Conservation (phyloP, 2,329 filamentous ascomycete genomes). For the Cordyceps fumosorosea region DNA sequence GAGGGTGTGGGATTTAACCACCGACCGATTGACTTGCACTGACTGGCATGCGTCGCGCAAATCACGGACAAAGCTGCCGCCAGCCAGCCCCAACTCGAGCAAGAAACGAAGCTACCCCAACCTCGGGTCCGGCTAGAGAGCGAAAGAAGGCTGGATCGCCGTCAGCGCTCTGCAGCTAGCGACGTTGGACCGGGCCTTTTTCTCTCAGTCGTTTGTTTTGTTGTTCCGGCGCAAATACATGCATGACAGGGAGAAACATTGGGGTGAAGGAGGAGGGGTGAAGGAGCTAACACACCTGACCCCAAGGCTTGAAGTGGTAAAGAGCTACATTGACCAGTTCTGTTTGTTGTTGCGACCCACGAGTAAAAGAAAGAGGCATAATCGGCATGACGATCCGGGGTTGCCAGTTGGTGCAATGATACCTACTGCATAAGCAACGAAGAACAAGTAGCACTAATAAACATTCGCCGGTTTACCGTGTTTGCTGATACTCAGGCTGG, state of each 20-base stretch:
- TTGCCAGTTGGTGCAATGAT: not conserved
- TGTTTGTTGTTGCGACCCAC: not conserved
- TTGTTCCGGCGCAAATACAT: not conserved
- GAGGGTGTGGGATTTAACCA: constrained; percentile 1
- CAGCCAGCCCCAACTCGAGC: not conserved
- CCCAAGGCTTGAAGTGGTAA: not conserved
- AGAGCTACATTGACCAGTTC: not conserved
- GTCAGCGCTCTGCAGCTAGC: not conserved
- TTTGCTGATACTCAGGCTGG: no score
- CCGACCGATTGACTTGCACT: not conserved
- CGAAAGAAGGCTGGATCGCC: constrained; percentile 5
- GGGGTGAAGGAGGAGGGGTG: not conserved
- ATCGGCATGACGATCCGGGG: not conserved
- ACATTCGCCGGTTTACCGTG: no score
- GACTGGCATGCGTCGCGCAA: not conserved
- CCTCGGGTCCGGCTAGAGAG: not conserved
- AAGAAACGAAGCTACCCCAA: not conserved
- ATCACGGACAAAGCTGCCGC: not conserved
- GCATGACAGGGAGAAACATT: not conserved
- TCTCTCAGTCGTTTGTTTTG: not conserved
- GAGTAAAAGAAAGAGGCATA: no score
- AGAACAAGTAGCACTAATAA: no score
- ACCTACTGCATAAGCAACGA: no score
- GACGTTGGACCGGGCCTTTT: not conserved
- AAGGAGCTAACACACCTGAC: not conserved